Base-by-base conservation (phyloP, 1,139 yeast species). In the Hyphopichia fennica region DNA sequence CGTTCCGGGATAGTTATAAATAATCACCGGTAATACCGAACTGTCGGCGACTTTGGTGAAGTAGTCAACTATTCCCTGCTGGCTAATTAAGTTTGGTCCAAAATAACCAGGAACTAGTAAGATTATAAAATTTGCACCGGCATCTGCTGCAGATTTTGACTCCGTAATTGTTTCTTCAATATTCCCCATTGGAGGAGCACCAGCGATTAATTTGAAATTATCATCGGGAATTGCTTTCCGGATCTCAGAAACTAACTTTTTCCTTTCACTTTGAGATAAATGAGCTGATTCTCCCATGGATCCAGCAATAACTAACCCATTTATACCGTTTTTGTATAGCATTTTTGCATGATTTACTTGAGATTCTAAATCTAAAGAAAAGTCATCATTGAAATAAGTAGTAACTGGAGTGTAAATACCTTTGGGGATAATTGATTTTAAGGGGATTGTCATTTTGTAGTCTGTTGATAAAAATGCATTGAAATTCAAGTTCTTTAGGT, bases 371-470 rank as follows among this genome's bases (percentile, higher is more conserved):
- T 77, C 82, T 15, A 77, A 60, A 6, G 32, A 35, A 17, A 56
- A 53, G 42, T 62, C 60, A 42, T 58, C 60, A 45, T 67, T 64
- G 72, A 72, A 75, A 57, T 75, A 77, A 8, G 82, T 76, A 41
- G 79, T 72, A 3, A 68, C 62, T 33, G 80, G 80, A 15, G 77
- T 69, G 54, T 74, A 75, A 33, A 75, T 69, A 32, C 78, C 79
- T 11, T 10, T 10, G 13, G 28, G 28, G 13, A 25, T 25, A 9
- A 25, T n/a, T n/a, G 11, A 9, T 10, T 25, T 25, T 25, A n/a
- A 7, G 4, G 28, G 13, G 3, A 25, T 11, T 11, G 28, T 25
- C 28, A 25, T 22, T 22, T 22, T 22, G 9, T 7, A 22, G 23
- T 22, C 23, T 22, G 8, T 22, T n/a, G n/a, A n/a, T n/a, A n/a